Conservation (phyloP, 1,284 basidiomycete species). For the Dichomitus squalens region DNA sequence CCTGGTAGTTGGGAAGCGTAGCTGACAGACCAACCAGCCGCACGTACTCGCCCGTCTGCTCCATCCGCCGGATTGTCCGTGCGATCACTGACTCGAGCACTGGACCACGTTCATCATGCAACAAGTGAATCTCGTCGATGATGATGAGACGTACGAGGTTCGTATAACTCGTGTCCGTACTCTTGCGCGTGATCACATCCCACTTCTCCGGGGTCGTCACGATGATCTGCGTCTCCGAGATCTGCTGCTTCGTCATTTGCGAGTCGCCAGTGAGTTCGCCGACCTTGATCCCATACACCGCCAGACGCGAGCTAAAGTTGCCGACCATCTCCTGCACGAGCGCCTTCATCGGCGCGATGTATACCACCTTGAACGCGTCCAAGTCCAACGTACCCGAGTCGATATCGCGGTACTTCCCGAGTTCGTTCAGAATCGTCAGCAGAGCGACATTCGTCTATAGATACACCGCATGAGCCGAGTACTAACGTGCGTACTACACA, state of each 20-base stretch:
- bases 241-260: slow-evolving; percentile 98
- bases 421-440: slow-evolving; percentile 89
- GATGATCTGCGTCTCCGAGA: slow-evolving; percentile 97
- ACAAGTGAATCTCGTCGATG: slow-evolving; percentile 97
- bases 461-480: not conserved
- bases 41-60: slow-evolving; percentile 92
- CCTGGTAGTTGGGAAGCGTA: slow-evolving; percentile 97
- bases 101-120: slow-evolving; percentile 98
- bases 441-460: slow-evolving; percentile 96
- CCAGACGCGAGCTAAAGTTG: slow-evolving; percentile 87
- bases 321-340: slow-evolving; percentile 97
- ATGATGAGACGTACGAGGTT: slow-evolving; percentile 97
- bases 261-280: slow-evolving; percentile 97
- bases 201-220: slow-evolving; percentile 99
- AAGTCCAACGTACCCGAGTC: slow-evolving; percentile 86
- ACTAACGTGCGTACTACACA: not conserved
- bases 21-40: slow-evolving; percentile 95
- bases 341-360: slow-evolving; percentile 99
- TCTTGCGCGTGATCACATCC: slow-evolving; percentile 99
- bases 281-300: slow-evolving; percentile 84
- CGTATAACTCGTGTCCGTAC: slow-evolving; percentile 95
- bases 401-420: slow-evolving; percentile 84
- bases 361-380: slow-evolving; percentile 95
- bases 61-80: slow-evolving; percentile 92
- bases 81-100: slow-evolving; percentile 94